Evolutionary conservation across 169 alveolate genomes (phyloP).

Genomic region (Plasmodium relictum): DNA sequence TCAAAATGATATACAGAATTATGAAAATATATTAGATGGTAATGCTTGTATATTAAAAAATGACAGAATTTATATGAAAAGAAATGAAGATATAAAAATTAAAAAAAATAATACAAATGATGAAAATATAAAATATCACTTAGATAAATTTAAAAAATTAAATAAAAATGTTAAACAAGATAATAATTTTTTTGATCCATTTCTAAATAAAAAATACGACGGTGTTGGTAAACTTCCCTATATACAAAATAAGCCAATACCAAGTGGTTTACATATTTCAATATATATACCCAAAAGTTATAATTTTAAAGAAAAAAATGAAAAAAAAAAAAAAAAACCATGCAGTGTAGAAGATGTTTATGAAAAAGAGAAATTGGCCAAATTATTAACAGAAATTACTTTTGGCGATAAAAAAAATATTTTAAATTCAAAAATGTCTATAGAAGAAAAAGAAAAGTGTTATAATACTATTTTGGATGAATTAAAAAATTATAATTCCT

Average conservation of each 20-base stretch:
- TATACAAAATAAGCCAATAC: slow-evolving; percentile 71
- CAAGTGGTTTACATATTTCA: slow-evolving; percentile 62
- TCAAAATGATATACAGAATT: background rate
- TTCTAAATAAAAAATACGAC: slow-evolving; percentile 69
- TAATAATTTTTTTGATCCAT: slow-evolving; percentile 49
- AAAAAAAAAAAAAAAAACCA: background rate
- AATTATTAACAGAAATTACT: slow-evolving; percentile 63
- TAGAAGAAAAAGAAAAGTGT: slow-evolving; percentile 52
- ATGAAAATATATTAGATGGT: background rate
- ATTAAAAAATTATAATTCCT: slow-evolving; percentile 49
- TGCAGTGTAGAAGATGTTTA: slow-evolving; percentile 20
- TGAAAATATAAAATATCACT: background rate
- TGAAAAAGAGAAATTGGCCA: slow-evolving; percentile 63
- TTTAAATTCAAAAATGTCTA: slow-evolving; percentile 24
- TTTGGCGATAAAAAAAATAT: slow-evolving; percentile 45
- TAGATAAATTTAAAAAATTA: background rate
- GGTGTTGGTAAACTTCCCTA: slow-evolving; percentile 71
- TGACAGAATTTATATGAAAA: background rate
- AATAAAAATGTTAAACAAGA: slow-evolving; percentile 42
- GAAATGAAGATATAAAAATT: background rate
- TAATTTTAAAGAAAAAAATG: slow-evolving; percentile 12
- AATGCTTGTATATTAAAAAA: background rate
- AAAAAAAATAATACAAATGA: background rate
- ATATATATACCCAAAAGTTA: slow-evolving; percentile 52
- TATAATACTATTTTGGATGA: slow-evolving; percentile 62